Conservation (phyloP, 305 asterid species). For the Vinca major region DNA sequence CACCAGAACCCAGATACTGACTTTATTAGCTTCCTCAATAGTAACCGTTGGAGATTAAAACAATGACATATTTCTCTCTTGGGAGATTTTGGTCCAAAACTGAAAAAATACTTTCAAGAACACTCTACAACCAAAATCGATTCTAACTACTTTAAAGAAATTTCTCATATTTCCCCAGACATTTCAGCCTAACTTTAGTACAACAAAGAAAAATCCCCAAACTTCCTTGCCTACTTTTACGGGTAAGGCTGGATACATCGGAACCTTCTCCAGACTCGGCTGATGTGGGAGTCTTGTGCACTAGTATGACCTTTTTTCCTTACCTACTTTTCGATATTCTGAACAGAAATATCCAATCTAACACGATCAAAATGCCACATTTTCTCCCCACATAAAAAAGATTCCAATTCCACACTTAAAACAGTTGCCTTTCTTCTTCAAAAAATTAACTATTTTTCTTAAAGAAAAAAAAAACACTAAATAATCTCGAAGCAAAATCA, state of each 20-base stretch:
- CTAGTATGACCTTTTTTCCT: too few relatives aligned
- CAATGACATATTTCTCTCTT: background rate
- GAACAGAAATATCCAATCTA: background rate
- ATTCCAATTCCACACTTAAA: background rate
- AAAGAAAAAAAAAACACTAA: background rate
- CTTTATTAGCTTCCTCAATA: background rate
- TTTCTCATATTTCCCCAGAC: background rate
- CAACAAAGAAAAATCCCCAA: slow-evolving; percentile 3
- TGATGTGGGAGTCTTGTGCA: too few relatives aligned
- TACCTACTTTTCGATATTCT: background rate
- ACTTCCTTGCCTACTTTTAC: background rate
- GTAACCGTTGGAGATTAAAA: background rate
- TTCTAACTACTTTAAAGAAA: background rate
- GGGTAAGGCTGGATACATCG: too few relatives aligned
- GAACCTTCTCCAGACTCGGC: too few relatives aligned
- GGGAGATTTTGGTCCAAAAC: background rate
- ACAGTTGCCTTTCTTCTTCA: background rate
- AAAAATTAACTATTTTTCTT: background rate
- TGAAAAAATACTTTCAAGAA: background rate
- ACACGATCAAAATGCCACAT: background rate
- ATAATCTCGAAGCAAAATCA: slow-evolving; percentile 8
- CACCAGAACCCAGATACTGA: background rate
- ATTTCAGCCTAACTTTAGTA: slow-evolving; percentile 7
- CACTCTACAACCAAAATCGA: background rate
- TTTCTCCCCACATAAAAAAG: background rate